A percentile compares a stretch with the other conserved stretches of the same genome.
phyloP scores from a whole-genome alignment of 495 filamentous ascomycete genomes.

The Aspergillus biplanus region DNA sequence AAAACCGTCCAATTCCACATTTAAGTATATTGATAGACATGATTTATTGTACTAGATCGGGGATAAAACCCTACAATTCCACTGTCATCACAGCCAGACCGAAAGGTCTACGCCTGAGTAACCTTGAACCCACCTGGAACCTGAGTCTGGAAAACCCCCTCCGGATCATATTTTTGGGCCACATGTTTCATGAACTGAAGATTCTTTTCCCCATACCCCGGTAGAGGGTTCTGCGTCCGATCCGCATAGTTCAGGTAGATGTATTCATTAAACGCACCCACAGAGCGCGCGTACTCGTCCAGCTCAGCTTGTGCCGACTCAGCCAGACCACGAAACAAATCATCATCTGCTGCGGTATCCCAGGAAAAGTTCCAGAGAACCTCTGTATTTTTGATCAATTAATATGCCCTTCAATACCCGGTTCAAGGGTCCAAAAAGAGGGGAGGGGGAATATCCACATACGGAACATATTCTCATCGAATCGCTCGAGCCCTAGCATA shows the following conservation, averaged over 20 bases:
- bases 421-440: neutral
- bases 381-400: slow-evolving; percentile 16
- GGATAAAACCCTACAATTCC: too few relatives aligned
- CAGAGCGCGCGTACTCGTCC: slow-evolving; percentile 27
- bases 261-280: slow-evolving; percentile 29
- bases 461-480: slow-evolving; percentile 31
- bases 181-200: slow-evolving; percentile 37
- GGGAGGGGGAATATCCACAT: slow-evolving; percentile 4
- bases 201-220: slow-evolving; percentile 51
- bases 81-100: too few relatives aligned
- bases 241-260: slow-evolving; percentile 45
- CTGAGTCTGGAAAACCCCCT: slow-evolving; percentile 52
- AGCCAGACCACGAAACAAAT: slow-evolving; percentile 23
- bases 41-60: too few relatives aligned
- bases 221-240: slow-evolving; percentile 45
- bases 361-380: slow-evolving; percentile 30
- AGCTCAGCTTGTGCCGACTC: slow-evolving; percentile 21
- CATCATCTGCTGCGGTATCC: slow-evolving; percentile 25
- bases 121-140: slow-evolving; percentile 47
- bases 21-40: too few relatives aligned
- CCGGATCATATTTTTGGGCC: slow-evolving; percentile 53
- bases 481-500: slow-evolving; percentile 29
- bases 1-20: too few relatives aligned
- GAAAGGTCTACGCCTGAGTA: slow-evolving; percentile 6
- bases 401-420: neutral